A percentile compares a stretch with the other conserved stretches of the same genome.
Conservation (phyloP, 2,329 filamentous ascomycete genomes). For the Cercospora zeina region DNA sequence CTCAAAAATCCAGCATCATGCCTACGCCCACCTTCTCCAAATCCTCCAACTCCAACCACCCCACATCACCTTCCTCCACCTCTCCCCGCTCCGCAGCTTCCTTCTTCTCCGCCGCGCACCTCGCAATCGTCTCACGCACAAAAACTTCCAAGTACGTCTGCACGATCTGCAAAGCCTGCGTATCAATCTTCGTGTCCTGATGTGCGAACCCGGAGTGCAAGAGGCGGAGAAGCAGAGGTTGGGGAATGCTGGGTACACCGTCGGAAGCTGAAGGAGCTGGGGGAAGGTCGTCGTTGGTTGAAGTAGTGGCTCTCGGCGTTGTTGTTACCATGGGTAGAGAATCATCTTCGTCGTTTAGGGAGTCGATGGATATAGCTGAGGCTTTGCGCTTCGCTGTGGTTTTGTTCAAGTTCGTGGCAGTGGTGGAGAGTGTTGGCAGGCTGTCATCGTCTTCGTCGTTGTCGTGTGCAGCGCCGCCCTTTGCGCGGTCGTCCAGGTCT, state of each 20-base stretch:
- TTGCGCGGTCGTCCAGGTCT: conserved; percentile 10
- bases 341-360: conserved; percentile 13
- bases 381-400: conserved; percentile 21
- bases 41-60: conserved; percentile 72
- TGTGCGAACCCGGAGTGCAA: conserved; percentile 76
- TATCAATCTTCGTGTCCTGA: conserved; percentile 70
- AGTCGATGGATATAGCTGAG: conserved; percentile 25
- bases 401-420: not conserved
- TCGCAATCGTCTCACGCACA: conserved; percentile 81
- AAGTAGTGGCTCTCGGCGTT: not conserved
- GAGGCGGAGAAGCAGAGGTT: conserved; percentile 71
- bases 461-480: conserved; percentile 6
- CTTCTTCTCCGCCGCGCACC: conserved; percentile 69
- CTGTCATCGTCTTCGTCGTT: conserved; percentile 25
- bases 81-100: conserved; percentile 41
- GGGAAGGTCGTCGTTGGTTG: not conserved
- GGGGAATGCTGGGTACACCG: conserved; percentile 58
- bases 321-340: not conserved
- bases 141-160: conserved; percentile 90
- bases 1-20: conserved; percentile 78
- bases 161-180: conserved; percentile 73
- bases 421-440: conserved; percentile 26
- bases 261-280: conserved; percentile 30
- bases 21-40: conserved; percentile 85
- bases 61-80: conserved; percentile 34